phyloP scores from a whole-genome alignment of 768 basidiomycete species.

The Baorangia bicolor region DNA sequence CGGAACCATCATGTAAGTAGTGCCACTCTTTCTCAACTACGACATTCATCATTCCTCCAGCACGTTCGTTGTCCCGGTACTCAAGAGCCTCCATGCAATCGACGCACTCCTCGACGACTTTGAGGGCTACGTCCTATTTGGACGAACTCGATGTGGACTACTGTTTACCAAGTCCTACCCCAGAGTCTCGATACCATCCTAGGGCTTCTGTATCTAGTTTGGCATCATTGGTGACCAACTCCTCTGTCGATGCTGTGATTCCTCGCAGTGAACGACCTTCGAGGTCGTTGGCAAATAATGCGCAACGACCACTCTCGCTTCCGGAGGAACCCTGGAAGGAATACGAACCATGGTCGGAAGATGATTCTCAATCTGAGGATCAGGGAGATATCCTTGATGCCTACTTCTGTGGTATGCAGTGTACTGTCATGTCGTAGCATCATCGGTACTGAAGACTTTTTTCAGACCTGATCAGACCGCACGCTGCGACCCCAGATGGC shows the following conservation, averaged over 20 bases:
- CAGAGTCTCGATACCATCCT: slow-evolving; percentile 16
- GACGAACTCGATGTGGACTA: slow-evolving; percentile 34
- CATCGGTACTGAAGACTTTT: neutral
- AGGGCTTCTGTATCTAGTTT: slow-evolving; percentile 52
- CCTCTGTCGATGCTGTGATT: slow-evolving; percentile 58
- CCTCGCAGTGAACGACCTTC: slow-evolving; percentile 34
- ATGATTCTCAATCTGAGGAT: slow-evolving; percentile 25
- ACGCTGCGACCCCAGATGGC: slow-evolving; percentile 5
- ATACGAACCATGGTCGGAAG: slow-evolving; percentile 22
- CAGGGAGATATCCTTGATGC: slow-evolving; percentile 42
- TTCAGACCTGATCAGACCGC: slow-evolving; percentile 25
- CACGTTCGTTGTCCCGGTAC: slow-evolving; percentile 18
- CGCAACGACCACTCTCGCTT: slow-evolving; percentile 14
- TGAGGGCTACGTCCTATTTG: slow-evolving; percentile 24
- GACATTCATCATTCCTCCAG: slow-evolving; percentile 7
- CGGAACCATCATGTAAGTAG: slow-evolving; percentile 17
- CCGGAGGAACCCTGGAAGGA: slow-evolving; percentile 17
- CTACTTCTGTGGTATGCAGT: slow-evolving; percentile 39
- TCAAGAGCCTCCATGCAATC: slow-evolving; percentile 33
- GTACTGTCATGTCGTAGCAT: neutral
- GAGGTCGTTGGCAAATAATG: slow-evolving; percentile 8
- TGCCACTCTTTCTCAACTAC: neutral
- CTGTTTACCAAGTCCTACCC: slow-evolving; percentile 21
- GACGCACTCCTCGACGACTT: slow-evolving; percentile 28
- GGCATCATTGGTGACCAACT: slow-evolving; percentile 54